Evolutionary conservation across 495 filamentous ascomycete species (phyloP).

Genomic region (Aspergillus indologenus): DNA sequence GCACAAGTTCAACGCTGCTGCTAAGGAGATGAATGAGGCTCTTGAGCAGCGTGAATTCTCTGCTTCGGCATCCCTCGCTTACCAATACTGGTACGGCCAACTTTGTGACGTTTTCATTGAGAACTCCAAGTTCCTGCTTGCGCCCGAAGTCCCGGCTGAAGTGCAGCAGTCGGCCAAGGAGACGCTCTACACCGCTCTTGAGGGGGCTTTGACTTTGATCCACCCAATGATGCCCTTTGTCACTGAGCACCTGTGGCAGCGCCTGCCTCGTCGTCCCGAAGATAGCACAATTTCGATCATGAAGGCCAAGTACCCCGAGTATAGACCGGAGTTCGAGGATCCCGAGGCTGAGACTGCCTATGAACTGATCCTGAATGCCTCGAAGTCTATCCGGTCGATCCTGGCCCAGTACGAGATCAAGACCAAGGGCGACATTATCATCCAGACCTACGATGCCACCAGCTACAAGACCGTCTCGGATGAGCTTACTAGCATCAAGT

Average conservation of each 20-base stretch:
- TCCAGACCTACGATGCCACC: slow-evolving; percentile 57
- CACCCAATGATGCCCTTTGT: slow-evolving; percentile 82
- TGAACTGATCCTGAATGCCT: slow-evolving; percentile 60
- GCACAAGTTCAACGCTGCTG: slow-evolving; percentile 69
- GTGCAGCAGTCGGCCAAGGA: slow-evolving; percentile 58
- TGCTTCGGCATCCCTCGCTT: slow-evolving; percentile 55
- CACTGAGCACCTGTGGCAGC: slow-evolving; percentile 76
- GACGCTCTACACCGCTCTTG: slow-evolving; percentile 66
- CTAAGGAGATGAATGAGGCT: slow-evolving; percentile 69
- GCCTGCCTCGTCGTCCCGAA: slow-evolving; percentile 61
- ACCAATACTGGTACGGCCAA: slow-evolving; percentile 68
- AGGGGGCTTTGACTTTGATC: slow-evolving; percentile 63
- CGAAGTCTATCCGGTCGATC: slow-evolving; percentile 55
- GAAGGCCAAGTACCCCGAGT: slow-evolving; percentile 62
- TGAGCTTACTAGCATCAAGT: slow-evolving; percentile 59
- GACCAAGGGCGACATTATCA: slow-evolving; percentile 53
- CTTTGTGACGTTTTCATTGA: slow-evolving; percentile 71
- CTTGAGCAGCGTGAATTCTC: slow-evolving; percentile 72
- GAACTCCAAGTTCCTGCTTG: slow-evolving; percentile 74
- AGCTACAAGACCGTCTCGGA: slow-evolving; percentile 55
- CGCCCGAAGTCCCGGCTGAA: slow-evolving; percentile 53
- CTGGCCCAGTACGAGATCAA: slow-evolving; percentile 58
- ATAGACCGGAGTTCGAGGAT: slow-evolving; percentile 53
- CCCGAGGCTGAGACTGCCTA: slow-evolving; percentile 58
- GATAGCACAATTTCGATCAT: slow-evolving; percentile 67